phyloP scores from a whole-genome alignment of 148 eudicot genomes.

The Silene conica region DNA sequence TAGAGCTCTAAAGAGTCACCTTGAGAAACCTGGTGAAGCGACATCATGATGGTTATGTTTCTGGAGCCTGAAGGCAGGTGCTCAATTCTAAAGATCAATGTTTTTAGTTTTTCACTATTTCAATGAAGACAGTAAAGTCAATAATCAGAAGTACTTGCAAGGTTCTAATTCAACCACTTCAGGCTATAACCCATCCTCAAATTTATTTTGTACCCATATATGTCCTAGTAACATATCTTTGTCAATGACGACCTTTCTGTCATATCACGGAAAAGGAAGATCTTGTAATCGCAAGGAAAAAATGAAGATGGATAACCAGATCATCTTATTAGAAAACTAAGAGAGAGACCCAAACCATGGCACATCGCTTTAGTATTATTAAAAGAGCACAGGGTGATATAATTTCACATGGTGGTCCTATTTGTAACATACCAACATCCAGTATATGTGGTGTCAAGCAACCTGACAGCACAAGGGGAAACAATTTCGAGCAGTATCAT shows the following conservation, averaged over 20 bases:
- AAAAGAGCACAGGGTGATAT: conserved; percentile 6
- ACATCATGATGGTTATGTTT: too few relatives aligned
- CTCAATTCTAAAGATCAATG: too few relatives aligned
- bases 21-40: too few relatives aligned
- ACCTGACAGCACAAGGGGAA: conserved; percentile 2
- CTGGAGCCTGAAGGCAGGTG: too few relatives aligned
- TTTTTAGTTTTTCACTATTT: too few relatives aligned
- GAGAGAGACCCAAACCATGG: conserved; percentile 2
- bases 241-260: not conserved
- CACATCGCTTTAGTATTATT: conserved; percentile 14
- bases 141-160: not conserved
- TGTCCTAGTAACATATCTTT: not conserved
- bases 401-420: conserved; percentile 34
- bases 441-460: conserved; percentile 13
- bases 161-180: not conserved
- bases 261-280: not conserved
- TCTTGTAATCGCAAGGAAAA: not conserved
- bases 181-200: not conserved
- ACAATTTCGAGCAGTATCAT: conserved; percentile 25
- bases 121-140: too few relatives aligned
- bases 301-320: not conserved
- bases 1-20: too few relatives aligned
- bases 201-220: not conserved
- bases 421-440: conserved; percentile 6
- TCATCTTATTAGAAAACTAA: not conserved